Conservation (phyloP, 2,329 filamentous ascomycete species). For the Pestalotiopsis sp. region DNA sequence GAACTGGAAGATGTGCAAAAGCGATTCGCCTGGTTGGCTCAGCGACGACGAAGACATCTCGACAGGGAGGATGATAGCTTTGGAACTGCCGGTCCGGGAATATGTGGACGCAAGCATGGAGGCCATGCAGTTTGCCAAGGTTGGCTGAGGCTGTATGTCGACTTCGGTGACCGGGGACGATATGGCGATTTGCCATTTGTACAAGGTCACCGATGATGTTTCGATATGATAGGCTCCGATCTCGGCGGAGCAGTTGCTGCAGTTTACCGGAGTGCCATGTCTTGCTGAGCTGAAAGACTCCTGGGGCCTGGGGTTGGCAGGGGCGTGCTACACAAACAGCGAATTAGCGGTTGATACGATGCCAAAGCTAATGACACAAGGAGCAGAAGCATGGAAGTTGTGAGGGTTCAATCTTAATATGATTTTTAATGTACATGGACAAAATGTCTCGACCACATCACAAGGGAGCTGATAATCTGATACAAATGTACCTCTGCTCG, state of each 20-base stretch:
- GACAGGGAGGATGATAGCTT: conserved; percentile 54
- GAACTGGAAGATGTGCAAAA: conserved; percentile 58
- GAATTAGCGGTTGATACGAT: not conserved
- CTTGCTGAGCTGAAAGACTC: not conserved
- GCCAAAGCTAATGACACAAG: not conserved
- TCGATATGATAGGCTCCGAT: conserved; percentile 52
- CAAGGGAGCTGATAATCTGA: not conserved
- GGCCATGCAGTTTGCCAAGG: conserved; percentile 53
- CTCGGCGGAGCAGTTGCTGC: conserved; percentile 46
- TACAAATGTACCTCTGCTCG: conserved; percentile 51
- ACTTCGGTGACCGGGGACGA: conserved; percentile 26
- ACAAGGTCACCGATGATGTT: conserved; percentile 50
- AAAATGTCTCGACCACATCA: not conserved
- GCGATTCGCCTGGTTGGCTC: conserved; percentile 1
- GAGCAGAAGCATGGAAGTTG: not conserved
- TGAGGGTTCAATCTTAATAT: too few species aligned
- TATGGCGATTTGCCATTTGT: conserved; percentile 61
- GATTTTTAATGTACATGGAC: not conserved
- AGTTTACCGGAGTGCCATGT: conserved; percentile 37
- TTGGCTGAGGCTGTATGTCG: conserved; percentile 34
- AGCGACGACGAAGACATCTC: not conserved
- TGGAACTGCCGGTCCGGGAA: conserved; percentile 60
- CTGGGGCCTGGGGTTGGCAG: not conserved
- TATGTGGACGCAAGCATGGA: conserved; percentile 56
- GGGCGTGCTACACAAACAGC: not conserved